Conservation (phyloP, 768 basidiomycete species). For the Gymnopilus junonius region DNA sequence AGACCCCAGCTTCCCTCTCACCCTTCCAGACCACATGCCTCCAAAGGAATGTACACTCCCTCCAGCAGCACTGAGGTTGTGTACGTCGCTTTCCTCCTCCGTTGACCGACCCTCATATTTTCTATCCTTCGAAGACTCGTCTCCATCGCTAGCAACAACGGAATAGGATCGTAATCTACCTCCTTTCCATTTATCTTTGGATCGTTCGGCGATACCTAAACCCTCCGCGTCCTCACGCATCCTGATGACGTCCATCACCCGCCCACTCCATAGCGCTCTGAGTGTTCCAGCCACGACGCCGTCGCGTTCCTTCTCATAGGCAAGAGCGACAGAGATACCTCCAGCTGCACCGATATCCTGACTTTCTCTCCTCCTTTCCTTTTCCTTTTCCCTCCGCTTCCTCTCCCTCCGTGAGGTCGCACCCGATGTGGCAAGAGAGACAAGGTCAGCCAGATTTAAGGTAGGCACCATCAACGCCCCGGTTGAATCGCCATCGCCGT, state of each 20-base stretch:
- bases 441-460: conserved; percentile 56
- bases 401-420: conserved; percentile 14
- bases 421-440: conserved; percentile 37
- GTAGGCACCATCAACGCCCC: conserved; percentile 50
- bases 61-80: conserved; percentile 11
- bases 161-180: conserved; percentile 21
- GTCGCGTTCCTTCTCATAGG: conserved; percentile 30
- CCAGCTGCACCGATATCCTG: conserved; percentile 52
- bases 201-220: conserved; percentile 16
- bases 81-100: conserved; percentile 51
- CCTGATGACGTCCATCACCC: conserved; percentile 37
- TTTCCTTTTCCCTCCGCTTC: conserved; percentile 13
- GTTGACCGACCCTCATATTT: conserved; percentile 42
- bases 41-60: conserved; percentile 27
- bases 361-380: conserved; percentile 35
- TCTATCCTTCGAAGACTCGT: conserved; percentile 28
- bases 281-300: conserved; percentile 40
- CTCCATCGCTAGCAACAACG: conserved; percentile 45
- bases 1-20: conserved; percentile 47
- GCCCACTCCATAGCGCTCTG: conserved; percentile 49
- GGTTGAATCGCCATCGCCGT: conserved; percentile 35
- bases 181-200: conserved; percentile 22
- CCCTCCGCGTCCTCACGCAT: conserved; percentile 41
- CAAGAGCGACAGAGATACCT: conserved; percentile 28
- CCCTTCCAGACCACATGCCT: conserved; percentile 45